Conservation (phyloP, 164 flowering plant species). For the Warburgia ugandensis region DNA sequence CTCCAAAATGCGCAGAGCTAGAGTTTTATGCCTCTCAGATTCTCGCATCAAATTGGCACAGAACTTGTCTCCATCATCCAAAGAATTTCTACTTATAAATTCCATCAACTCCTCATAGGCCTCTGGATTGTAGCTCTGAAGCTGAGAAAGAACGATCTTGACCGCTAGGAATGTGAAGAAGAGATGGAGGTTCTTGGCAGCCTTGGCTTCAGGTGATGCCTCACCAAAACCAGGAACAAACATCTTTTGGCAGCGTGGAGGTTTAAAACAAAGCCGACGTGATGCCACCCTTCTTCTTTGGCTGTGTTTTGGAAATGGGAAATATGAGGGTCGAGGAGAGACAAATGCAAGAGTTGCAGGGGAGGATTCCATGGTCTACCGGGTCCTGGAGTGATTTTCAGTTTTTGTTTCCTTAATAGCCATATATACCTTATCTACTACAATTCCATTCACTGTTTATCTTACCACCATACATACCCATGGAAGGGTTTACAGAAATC, state of each 20-base stretch:
- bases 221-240: slow-evolving; percentile 94
- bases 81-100: slow-evolving; percentile 47
- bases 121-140: slow-evolving; percentile 92
- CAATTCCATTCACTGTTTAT: no score
- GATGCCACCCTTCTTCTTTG: no score
- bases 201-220: slow-evolving; percentile 89
- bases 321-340: no score
- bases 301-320: no score
- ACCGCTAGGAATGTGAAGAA: slow-evolving; percentile 88
- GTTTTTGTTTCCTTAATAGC: no score
- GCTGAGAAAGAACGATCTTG: slow-evolving; percentile 75
- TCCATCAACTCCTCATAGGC: slow-evolving; percentile 69
- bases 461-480: no score
- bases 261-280: no score
- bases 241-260: slow-evolving; percentile 67
- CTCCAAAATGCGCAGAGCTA: slow-evolving; percentile 85
- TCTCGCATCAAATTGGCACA: slow-evolving; percentile 72
- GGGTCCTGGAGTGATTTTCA: no score
- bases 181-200: slow-evolving; percentile 64
- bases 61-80: slow-evolving; percentile 81
- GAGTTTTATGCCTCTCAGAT: slow-evolving; percentile 60
- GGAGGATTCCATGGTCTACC: no score
- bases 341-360: no score
- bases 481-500: no score
- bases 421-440: no score